Percentiles rank a stretch among this genome's conserved stretches.
These are phyloP conservation scores for Cercospora sp. DNA, from an alignment of 2,329 filamentous ascomycete genomes.

Conservation along the genomic window DNA sequence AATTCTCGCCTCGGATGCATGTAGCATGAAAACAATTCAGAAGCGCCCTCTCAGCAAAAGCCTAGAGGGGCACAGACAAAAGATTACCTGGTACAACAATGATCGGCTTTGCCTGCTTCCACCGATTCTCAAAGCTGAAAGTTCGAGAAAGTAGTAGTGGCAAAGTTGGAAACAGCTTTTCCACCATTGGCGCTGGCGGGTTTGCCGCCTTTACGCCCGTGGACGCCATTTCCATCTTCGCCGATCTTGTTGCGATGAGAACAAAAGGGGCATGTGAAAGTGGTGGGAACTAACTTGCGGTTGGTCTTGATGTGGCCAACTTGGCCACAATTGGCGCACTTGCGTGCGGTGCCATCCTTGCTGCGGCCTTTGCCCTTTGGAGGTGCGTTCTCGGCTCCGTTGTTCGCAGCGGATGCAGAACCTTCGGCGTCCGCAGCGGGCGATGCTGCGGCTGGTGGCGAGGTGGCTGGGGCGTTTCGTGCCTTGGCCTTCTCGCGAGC, in stretches of 20 bases:
- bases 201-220: conserved; percentile 21
- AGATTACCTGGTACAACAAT: background rate
- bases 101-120: background rate
- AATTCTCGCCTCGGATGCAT: conserved; percentile 21
- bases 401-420: conserved; percentile 19
- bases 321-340: conserved; percentile 96
- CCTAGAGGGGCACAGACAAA: background rate
- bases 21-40: conserved; percentile 22
- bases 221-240: conserved; percentile 20
- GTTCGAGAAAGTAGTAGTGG: conserved; percentile 21
- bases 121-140: conserved; percentile 27
- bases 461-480: conserved; percentile 49
- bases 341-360: conserved; percentile 71
- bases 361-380: conserved; percentile 46
- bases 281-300: conserved; percentile 72
- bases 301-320: conserved; percentile 99
- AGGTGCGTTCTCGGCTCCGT: conserved; percentile 28
- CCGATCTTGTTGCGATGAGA: conserved; percentile 16
- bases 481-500: conserved; percentile 85
- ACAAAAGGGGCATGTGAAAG: conserved; percentile 27
- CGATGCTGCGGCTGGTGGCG: conserved; percentile 45
- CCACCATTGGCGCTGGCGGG: conserved; percentile 22
- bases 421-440: conserved; percentile 52
- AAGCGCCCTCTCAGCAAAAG: conserved; percentile 16
- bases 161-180: conserved; percentile 17